Conservation (phyloP, 495 filamentous ascomycete genomes). For the Penicillium ochrochloron region DNA sequence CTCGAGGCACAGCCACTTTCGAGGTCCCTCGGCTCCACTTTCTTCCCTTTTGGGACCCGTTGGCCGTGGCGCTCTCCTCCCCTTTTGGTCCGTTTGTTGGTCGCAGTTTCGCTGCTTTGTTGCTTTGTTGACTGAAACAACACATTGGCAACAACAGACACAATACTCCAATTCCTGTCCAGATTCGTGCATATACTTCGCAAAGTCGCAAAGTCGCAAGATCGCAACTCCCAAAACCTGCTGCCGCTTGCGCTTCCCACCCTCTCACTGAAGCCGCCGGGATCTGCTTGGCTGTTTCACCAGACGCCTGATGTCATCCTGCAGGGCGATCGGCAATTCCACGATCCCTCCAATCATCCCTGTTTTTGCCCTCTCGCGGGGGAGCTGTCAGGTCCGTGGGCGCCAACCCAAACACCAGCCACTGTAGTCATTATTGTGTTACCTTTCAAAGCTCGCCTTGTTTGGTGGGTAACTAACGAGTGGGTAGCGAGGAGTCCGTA, state of each 20-base stretch:
- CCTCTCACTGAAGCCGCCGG: conserved; percentile 25
- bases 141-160: background rate
- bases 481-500: background rate
- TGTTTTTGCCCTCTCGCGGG: conserved; percentile 9
- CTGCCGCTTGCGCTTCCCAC: conserved; percentile 3
- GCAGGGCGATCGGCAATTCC: conserved; percentile 34
- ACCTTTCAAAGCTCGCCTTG: conserved; percentile 6
- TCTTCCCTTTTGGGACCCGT: background rate
- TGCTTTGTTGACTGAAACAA: conserved; percentile 1
- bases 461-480: conserved; percentile 14
- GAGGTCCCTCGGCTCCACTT: background rate
- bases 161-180: background rate
- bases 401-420: conserved; percentile 30
- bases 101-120: background rate
- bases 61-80: conserved; percentile 4
- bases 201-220: background rate
- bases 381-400: conserved; percentile 19
- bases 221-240: background rate
- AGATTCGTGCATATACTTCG: background rate
- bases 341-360: conserved; percentile 34
- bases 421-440: conserved; percentile 32
- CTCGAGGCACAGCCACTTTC: conserved; percentile 3
- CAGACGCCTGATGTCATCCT: conserved; percentile 51
- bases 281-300: conserved; percentile 40
- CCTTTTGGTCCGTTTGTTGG: background rate